phyloP scores from a whole-genome alignment of 495 filamentous ascomycete species.

The Hamigera avellanea region DNA sequence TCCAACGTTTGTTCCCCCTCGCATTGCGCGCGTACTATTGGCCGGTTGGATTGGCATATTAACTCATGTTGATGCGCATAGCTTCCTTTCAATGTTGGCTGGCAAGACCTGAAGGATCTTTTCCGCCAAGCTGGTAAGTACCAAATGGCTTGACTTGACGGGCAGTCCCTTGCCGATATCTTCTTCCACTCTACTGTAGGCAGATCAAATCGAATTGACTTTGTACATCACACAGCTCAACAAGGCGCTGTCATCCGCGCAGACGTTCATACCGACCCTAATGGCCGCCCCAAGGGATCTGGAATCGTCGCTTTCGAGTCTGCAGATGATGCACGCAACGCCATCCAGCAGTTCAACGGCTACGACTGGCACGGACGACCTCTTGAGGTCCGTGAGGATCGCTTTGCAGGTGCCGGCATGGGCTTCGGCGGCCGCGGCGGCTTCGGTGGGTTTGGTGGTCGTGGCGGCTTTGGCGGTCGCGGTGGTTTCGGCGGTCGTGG shows the following conservation, averaged over 20 bases:
- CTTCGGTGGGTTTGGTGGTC: slow-evolving; percentile 30
- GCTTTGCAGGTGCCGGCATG: slow-evolving; percentile 62
- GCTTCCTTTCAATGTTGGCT: slow-evolving; percentile 96
- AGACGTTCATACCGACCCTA: slow-evolving; percentile 85
- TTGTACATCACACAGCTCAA: slow-evolving; percentile 49
- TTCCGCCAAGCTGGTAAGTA: slow-evolving; percentile 95
- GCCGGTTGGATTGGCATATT: slow-evolving; percentile 20
- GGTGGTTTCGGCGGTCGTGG: slow-evolving; percentile 44
- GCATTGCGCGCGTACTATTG: slow-evolving; percentile 1
- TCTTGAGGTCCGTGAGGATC: slow-evolving; percentile 92
- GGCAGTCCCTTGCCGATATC: no score
- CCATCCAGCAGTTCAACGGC: slow-evolving; percentile 94
- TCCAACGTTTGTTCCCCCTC: slow-evolving; percentile 76
- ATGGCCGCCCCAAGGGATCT: slow-evolving; percentile 87
- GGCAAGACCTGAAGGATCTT: slow-evolving; percentile 98
- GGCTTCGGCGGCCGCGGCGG: slow-evolving; percentile 37
- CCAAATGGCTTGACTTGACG: no score
- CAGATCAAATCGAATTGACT: slow-evolving; percentile 14
- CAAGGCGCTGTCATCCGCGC: slow-evolving; percentile 84
- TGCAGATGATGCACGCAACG: slow-evolving; percentile 86
- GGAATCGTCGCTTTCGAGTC: slow-evolving; percentile 96
- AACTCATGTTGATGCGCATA: no score
- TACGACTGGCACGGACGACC: slow-evolving; percentile 96
- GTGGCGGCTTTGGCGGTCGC: slow-evolving; percentile 41
- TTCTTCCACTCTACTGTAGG: no score